Evolutionary conservation across 2,329 filamentous ascomycete species (phyloP).

Genomic region (Endothia cerciana): DNA sequence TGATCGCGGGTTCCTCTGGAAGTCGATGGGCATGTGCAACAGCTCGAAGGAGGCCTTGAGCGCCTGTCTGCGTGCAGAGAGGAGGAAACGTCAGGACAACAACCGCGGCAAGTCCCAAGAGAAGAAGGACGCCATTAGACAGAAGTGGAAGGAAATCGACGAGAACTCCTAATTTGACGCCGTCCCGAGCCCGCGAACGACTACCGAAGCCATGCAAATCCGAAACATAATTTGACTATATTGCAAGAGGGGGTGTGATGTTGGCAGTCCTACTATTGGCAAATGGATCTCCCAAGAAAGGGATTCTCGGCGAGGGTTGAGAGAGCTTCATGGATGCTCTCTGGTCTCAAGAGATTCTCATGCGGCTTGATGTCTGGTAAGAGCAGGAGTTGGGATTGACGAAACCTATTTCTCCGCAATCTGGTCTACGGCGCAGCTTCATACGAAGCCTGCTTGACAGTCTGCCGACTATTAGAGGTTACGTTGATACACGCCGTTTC

Average conservation of each 20-base stretch:
- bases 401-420: neutral
- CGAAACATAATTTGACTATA: neutral
- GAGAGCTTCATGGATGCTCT: neutral
- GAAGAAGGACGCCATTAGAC: slow-evolving; percentile 75
- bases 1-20: slow-evolving; percentile 87
- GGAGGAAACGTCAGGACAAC: slow-evolving; percentile 73
- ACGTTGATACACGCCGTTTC: slow-evolving; percentile 54
- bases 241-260: neutral
- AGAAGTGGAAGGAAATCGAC: slow-evolving; percentile 79
- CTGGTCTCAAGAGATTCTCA: neutral
- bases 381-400: neutral
- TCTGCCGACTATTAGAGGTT: slow-evolving; percentile 1
- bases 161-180: slow-evolving; percentile 60
- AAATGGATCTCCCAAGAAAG: neutral
- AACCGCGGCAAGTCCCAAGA: slow-evolving; percentile 74
- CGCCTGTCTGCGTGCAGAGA: slow-evolving; percentile 79
- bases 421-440: neutral
- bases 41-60: slow-evolving; percentile 82
- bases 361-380: neutral
- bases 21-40: slow-evolving; percentile 89
- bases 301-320: neutral
- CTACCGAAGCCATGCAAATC: neutral
- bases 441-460: neutral
- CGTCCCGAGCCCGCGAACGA: slow-evolving; percentile 30
- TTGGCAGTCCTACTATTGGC: neutral